phyloP scores from a whole-genome alignment of 2,329 filamentous ascomycete genomes.

The Colletotrichum neosansevieriae region DNA sequence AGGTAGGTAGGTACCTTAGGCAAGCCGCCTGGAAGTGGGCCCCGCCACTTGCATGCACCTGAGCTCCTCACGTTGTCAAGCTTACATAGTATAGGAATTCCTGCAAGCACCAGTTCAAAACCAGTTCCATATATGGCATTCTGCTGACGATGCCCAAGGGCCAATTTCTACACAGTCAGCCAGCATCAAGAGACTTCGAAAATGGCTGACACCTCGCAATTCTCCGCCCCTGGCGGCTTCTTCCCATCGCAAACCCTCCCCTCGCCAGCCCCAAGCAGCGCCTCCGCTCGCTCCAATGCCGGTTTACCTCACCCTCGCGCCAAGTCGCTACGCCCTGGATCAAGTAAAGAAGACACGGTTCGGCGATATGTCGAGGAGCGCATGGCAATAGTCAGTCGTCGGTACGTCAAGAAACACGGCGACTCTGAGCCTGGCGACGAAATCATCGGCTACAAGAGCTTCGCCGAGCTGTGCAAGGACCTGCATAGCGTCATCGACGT shows the following conservation, averaged over 20 bases:
- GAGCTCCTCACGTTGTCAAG: no score
- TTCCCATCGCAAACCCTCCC: constrained; percentile 59
- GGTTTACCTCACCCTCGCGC: constrained; percentile 67
- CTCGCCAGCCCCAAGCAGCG: constrained; percentile 66
- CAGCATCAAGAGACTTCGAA: constrained; percentile 18
- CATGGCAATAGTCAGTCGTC: constrained; percentile 65
- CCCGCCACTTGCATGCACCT: no score
- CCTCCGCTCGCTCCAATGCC: constrained; percentile 54
- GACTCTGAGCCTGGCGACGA: constrained; percentile 59
- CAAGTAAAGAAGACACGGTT: constrained; percentile 70
- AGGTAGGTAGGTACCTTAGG: no score
- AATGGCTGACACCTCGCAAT: constrained; percentile 45
- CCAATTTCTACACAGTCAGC: constrained; percentile 20
- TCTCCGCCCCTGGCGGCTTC: constrained; percentile 62
- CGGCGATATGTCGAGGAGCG: constrained; percentile 68
- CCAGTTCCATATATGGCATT: not conserved
- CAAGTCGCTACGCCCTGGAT: constrained; percentile 66
- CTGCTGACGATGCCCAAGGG: constrained; percentile 31
- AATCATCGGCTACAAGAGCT: constrained; percentile 67
- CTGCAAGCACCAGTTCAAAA: not conserved
- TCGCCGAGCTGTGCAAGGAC: constrained; percentile 79
- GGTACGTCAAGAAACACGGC: constrained; percentile 71
- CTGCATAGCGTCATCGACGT: constrained; percentile 81
- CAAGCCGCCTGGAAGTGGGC: no score
- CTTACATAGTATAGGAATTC: not conserved